Conservation (phyloP, 2,329 filamentous ascomycete species). For the Alternaria solani region DNA sequence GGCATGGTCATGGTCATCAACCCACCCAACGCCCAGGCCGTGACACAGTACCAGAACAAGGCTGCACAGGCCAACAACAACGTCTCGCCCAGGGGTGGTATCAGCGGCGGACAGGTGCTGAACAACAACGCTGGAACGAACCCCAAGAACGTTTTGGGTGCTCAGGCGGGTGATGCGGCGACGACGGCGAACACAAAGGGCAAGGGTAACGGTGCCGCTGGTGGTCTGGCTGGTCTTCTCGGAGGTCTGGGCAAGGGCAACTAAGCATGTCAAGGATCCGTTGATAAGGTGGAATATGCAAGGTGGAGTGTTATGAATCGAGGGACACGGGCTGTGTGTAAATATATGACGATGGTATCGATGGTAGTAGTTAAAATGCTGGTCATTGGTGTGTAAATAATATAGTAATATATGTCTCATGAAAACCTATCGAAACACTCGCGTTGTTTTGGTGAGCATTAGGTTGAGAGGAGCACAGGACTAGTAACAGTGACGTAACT, state of each 20-base stretch:
- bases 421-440: neutral
- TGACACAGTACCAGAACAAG: constrained; percentile 32
- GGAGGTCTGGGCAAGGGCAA: constrained; percentile 2
- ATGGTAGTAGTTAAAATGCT: constrained; percentile 1
- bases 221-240: constrained; percentile 8
- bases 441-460: neutral
- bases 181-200: constrained; percentile 1
- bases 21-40: constrained; percentile 39
- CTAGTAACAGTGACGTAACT: neutral
- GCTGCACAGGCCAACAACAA: constrained; percentile 40
- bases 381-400: constrained; percentile 5
- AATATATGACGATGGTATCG: neutral
- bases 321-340: neutral
- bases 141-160: constrained; percentile 24
- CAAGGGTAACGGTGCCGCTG: neutral
- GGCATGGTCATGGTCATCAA: constrained; percentile 81
- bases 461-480: neutral
- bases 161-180: constrained; percentile 16
- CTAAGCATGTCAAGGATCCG: neutral
- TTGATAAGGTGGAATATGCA: neutral
- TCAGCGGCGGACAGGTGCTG: constrained; percentile 27
- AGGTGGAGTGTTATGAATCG: neutral
- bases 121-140: constrained; percentile 37
- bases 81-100: constrained; percentile 29
- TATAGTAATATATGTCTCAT: constrained; percentile 3